These are phyloP conservation scores for Penicillium psychrosexuale DNA, from an alignment of 2,329 filamentous ascomycete genomes.

Conservation along the genomic window DNA sequence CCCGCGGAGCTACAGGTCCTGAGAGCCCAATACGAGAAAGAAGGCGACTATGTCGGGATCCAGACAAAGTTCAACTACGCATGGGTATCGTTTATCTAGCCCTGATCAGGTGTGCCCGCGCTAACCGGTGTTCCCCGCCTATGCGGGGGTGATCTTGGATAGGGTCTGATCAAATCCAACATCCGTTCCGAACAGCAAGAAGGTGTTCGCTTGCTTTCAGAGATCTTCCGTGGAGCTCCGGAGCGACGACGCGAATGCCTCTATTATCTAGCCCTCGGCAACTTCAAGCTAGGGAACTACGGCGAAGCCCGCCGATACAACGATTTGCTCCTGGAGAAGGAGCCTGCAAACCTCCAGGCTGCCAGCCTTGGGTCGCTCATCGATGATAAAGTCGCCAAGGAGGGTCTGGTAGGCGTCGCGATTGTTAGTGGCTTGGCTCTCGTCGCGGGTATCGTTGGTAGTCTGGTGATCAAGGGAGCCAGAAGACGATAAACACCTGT, in stretches of 20 bases:
- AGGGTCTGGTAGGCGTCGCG: slow-evolving; percentile 89
- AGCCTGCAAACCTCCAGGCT: slow-evolving; percentile 88
- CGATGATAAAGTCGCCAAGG: slow-evolving; percentile 92
- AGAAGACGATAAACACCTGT: slow-evolving; percentile 52
- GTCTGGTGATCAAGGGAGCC: slow-evolving; percentile 75
- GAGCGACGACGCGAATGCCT: slow-evolving; percentile 96
- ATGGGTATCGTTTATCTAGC: slow-evolving; percentile 64
- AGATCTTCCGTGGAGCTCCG: slow-evolving; percentile 91
- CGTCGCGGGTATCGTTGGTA: slow-evolving; percentile 88
- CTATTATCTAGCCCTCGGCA: slow-evolving; percentile 94
- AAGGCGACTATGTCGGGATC: slow-evolving; percentile 92
- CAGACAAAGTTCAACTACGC: slow-evolving; percentile 99
- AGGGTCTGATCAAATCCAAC: slow-evolving; percentile 95
- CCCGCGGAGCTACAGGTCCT: slow-evolving; percentile 89
- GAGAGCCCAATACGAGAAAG: slow-evolving; percentile 91
- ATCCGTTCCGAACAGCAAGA: slow-evolving; percentile 83
- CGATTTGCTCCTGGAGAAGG: slow-evolving; percentile 83
- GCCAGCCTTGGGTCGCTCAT: slow-evolving; percentile 81
- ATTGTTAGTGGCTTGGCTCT: slow-evolving; percentile 92
- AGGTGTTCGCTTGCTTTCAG: slow-evolving; percentile 86
- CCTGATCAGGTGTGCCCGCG: not conserved
- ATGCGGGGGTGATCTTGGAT: slow-evolving; percentile 10
- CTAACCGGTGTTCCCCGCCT: slow-evolving; percentile 11
- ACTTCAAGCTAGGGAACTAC: slow-evolving; percentile 98
- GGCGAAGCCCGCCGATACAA: slow-evolving; percentile 93